Evolutionary conservation across 148 eudicot genomes (phyloP).

Genomic region (Nyssa sinensis): DNA sequence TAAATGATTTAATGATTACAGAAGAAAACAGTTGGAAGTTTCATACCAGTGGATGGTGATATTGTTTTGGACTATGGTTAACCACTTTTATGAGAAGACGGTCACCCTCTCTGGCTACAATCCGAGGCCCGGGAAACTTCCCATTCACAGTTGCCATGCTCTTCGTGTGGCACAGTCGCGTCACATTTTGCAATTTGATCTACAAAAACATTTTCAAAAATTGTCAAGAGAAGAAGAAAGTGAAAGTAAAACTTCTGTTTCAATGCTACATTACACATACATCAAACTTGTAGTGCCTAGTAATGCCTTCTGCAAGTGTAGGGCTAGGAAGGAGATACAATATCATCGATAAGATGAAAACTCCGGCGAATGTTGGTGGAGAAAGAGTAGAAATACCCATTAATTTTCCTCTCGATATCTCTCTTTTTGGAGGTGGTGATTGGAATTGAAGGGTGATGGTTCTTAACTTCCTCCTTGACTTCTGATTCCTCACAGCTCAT

Average conservation of each 20-base stretch:
- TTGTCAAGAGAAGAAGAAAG: background rate
- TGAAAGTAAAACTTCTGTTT: background rate
- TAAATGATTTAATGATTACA: too few species aligned
- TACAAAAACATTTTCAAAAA: conserved; percentile 2
- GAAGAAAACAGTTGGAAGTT: background rate
- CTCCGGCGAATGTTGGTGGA: background rate
- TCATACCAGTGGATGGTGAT: conserved; percentile 51
- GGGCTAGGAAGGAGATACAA: conserved; percentile 11
- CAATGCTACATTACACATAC: conserved; percentile 7
- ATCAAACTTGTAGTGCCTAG: conserved; percentile 38
- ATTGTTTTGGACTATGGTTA: conserved; percentile 45
- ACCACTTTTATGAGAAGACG: conserved; percentile 36
- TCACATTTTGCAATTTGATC: conserved; percentile 48
- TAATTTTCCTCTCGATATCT: background rate
- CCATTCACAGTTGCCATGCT: conserved; percentile 57
- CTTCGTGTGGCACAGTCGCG: conserved; percentile 52
- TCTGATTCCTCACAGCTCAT: conserved; percentile 1
- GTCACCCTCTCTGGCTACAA: conserved; percentile 52
- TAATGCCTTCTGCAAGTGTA: conserved; percentile 14
- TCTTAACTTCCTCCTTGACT: conserved; percentile 10
- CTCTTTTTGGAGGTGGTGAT: background rate
- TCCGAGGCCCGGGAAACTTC: conserved; percentile 49
- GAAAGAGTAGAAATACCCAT: conserved; percentile 10
- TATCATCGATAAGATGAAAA: conserved; percentile 5
- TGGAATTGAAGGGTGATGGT: background rate